Base-by-base conservation (phyloP, 2,329 filamentous ascomycete genomes). In the Pseudogymnoascus sp. region DNA sequence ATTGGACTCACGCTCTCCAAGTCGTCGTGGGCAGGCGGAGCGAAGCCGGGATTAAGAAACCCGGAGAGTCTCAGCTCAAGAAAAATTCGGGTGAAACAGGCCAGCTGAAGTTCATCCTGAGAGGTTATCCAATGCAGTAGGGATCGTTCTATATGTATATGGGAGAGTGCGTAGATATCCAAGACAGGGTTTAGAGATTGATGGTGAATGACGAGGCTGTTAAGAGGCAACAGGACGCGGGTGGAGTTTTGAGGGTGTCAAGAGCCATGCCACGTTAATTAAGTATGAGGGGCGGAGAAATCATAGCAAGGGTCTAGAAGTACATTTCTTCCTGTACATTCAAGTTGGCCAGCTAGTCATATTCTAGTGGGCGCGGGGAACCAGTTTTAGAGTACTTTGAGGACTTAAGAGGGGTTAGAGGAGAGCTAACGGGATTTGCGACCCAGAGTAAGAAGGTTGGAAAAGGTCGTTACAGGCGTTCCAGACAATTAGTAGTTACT, bases 201-300 rank as follows among this genome's bases (percentile, higher is more conserved):
- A 56, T 26, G 14, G 29, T 33, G 47, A n/a, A 10, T 19, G 47
- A 6, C 26, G 47, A 31, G 47, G 47, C 14, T 19, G 11, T 56
- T 4, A 11, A 14, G 31, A 14, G 26, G 10, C 14, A 33, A 16
- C 10, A 33, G n/a, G 47, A 19, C 19, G 29, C n/a, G 47, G 31
- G 47, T 56, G 47, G 47, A 56, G 47, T 56, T 56, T 56, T 56
- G n/a, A 33, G 47, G 14, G 47, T 53, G 47, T 53, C 47, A 47
- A 13, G 47, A 53, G 47, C 47, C 47, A 56, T 19, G 47, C 47
- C 47, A 56, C 47, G 26, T 56, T 56, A 56, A 56, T 56, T 16
- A 56, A 56, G 47, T 33, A 56, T 56, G 47, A 56, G 47, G 29
- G 47, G 47, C 26, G 47, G 47, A 33, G 29, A 56, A 6, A 2